phyloP scores from a whole-genome alignment of 176 grass and related monocot genomes.

The Microstegium vimineum region DNA sequence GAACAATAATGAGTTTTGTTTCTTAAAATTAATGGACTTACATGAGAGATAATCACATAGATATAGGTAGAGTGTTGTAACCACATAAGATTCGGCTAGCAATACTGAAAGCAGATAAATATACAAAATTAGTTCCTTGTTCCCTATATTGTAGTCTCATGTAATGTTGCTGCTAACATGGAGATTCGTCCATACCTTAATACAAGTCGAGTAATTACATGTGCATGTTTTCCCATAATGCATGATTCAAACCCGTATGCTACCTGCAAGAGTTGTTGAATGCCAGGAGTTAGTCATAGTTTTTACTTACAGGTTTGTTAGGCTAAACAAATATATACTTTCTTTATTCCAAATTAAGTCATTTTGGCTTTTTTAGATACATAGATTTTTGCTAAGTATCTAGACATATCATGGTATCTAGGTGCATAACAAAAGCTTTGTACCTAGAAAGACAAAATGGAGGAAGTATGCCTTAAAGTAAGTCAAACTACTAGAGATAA shows the following conservation, averaged over 20 bases:
- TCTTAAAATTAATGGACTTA: conserved; percentile 28
- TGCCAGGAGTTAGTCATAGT: not conserved
- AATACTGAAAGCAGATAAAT: conserved; percentile 33
- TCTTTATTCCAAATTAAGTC: not conserved
- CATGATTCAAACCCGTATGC: conserved; percentile 1
- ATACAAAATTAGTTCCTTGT: not conserved
- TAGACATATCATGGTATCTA: not conserved
- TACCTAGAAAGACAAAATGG: too few species aligned
- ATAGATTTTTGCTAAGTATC: not conserved
- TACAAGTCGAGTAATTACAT: conserved; percentile 8
- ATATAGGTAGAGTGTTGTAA: conserved; percentile 75
- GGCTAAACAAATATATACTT: not conserved
- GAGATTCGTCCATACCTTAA: not conserved
- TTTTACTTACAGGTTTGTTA: not conserved
- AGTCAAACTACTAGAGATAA: not conserved
- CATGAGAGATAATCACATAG: conserved; percentile 83
- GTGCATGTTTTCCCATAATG: not conserved
- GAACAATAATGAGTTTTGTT: not conserved
- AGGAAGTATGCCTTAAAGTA: not conserved
- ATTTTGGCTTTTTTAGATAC: not conserved
- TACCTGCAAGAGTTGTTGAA: not conserved
- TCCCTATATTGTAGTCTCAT: not conserved
- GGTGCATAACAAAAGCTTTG: not conserved
- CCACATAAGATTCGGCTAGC: conserved; percentile 56
- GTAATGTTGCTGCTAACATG: not conserved